Evolutionary conservation across 129 eudicot species (phyloP), one percentile per base, ranked within the genome.

Genomic region (Pseudognaphalium luteoalbum): DNA sequence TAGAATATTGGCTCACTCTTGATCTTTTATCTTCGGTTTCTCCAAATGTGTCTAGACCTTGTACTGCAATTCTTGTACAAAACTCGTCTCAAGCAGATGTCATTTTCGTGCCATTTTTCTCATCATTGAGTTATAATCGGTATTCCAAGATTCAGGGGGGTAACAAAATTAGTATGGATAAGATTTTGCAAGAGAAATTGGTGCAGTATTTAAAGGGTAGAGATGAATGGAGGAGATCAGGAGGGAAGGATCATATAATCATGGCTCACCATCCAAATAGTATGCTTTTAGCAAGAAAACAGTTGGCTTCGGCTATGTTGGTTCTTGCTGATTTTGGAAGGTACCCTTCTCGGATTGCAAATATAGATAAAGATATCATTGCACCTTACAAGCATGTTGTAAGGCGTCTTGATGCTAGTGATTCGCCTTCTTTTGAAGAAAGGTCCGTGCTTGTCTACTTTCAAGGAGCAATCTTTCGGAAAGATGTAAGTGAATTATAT

Each of bases 371-470:
- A 83, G 96, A 94, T 81, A 77, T 94, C 5, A 85, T 94, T 66
- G 97, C 99, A 20, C 99, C 99, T 70, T 91, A 94, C 84, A 91
- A 89, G 79, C 99, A 91, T 80, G 86, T 94, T 74, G 91, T 94
- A 16, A 81, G 63, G 80, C 83, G 81, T 8, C 70, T 88, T 61
- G 72, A 76, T 58, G 80, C 78, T 33, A 75, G 32, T 56, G 75
- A 81, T 56, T 91, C 97, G 2, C 77, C 88, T 69, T 76, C 96
- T 1, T 94, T 84, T 62, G 83, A 81, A 41, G 70, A 80, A 15
- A 86, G 99, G 22, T 84, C 84, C 30, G 80, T 82, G 39, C 81
- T 94, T 85, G 88, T 84, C 32, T 94, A 85, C 68, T 94, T 94
- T 85, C 97, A 87, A 83, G 96, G 99, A 65, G 99, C 93, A 32